A percentile compares a stretch with the other conserved stretches of the same genome.
These are phyloP conservation scores for Neonectria faginata DNA, from an alignment of 2,329 filamentous ascomycete species.

Conservation along the genomic window DNA sequence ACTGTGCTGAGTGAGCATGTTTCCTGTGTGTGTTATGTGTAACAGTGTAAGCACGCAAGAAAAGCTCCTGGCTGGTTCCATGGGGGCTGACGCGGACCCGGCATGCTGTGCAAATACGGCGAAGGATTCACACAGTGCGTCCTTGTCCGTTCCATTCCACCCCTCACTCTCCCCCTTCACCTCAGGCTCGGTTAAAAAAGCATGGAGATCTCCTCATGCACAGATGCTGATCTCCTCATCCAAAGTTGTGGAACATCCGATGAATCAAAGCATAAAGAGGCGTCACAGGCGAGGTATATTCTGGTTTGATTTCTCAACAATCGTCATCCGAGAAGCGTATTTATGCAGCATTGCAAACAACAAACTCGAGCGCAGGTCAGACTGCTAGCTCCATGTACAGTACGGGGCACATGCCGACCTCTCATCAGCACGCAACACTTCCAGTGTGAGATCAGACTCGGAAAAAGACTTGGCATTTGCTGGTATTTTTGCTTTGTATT, in stretches of 20 bases:
- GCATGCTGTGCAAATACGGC: background rate
- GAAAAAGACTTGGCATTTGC: background rate
- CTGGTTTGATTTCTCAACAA: background rate
- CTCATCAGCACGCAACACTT: constrained; percentile 1
- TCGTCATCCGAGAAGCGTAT: background rate
- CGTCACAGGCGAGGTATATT: background rate
- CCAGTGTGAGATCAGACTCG: constrained; percentile 10
- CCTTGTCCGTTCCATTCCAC: background rate
- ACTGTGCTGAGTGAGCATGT: too few relatives aligned
- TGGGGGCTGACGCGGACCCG: constrained; percentile 7
- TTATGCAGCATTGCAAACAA: background rate
- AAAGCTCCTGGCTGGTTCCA: background rate
- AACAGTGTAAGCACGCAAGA: background rate
- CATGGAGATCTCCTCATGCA: background rate
- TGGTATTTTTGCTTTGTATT: background rate
- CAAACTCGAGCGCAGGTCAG: background rate
- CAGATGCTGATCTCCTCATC: background rate
- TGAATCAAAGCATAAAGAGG: background rate
- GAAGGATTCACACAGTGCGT: background rate
- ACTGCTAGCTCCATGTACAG: background rate
- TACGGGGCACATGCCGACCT: background rate
- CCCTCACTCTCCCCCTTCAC: background rate
- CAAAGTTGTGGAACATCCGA: background rate
- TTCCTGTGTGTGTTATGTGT: background rate
- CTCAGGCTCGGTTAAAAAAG: background rate